phyloP scores from a whole-genome alignment of 345 rosid species.

The Dipteronia dyeriana region DNA sequence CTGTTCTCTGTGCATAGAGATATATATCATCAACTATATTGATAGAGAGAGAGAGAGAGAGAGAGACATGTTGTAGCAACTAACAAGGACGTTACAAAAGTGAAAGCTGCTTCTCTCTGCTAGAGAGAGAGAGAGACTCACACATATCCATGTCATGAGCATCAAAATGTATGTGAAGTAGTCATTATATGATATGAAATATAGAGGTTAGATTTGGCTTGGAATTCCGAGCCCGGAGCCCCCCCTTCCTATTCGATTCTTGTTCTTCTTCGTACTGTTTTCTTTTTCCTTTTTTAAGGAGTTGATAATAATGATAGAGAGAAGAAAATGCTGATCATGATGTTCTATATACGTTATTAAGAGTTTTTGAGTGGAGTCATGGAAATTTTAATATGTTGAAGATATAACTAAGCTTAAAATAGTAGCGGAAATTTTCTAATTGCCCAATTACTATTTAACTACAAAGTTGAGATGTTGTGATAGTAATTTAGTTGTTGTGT shows the following conservation, averaged over 20 bases:
- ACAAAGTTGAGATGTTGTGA: too few relatives aligned
- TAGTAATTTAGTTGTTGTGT: too few relatives aligned
- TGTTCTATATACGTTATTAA: too few relatives aligned
- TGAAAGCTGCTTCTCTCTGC: conserved; percentile 29
- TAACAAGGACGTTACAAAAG: conserved; percentile 32
- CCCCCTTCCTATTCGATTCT: conserved; percentile 1
- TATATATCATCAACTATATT: background rate
- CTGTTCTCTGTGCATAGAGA: conserved; percentile 17
- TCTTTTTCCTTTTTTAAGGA: background rate
- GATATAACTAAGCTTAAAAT: too few relatives aligned
- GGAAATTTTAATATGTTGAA: too few relatives aligned
- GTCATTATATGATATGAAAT: background rate
- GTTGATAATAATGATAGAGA: background rate
- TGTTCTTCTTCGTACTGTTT: conserved; percentile 1
- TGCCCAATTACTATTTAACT: too few relatives aligned
- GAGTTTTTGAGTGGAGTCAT: background rate
- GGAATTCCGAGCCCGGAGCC: conserved; percentile 38
- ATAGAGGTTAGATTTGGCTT: conserved; percentile 28
- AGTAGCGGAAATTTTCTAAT: too few relatives aligned
- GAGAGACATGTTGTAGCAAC: background rate
- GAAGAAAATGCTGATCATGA: background rate
- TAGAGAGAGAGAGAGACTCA: conserved; percentile 10
- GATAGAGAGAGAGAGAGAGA: conserved; percentile 1
- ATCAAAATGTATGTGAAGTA: conserved; percentile 2
- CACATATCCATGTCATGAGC: conserved; percentile 30